phyloP scores from a whole-genome alignment of 1,139 yeast genomes.

The Wickerhamiella pararugosa region DNA sequence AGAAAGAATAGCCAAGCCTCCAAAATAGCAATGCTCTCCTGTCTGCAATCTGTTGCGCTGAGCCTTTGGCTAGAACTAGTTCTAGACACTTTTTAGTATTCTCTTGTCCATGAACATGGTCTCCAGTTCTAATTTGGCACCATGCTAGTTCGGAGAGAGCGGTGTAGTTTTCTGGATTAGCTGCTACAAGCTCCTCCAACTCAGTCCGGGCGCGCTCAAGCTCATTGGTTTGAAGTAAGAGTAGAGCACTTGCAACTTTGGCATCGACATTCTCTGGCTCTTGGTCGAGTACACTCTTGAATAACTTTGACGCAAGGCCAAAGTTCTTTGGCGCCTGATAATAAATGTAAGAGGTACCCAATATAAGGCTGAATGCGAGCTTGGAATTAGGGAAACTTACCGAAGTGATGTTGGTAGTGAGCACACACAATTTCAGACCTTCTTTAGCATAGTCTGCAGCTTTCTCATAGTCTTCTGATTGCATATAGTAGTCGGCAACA shows the following conservation, averaged over 20 bases:
- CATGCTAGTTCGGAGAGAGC: conserved; percentile 65
- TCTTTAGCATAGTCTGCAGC: conserved; percentile 46
- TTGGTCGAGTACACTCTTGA: conserved; percentile 41
- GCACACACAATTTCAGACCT: conserved; percentile 40
- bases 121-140: conserved; percentile 46
- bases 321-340: conserved; percentile 85
- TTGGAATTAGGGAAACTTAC: conserved; percentile 36
- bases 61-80: conserved; percentile 28
- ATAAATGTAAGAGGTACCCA: conserved; percentile 69
- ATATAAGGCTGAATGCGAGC: conserved; percentile 44
- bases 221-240: conserved; percentile 51
- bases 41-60: conserved; percentile 39
- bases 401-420: conserved; percentile 34
- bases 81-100: conserved; percentile 34
- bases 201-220: conserved; percentile 38
- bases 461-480: conserved; percentile 46
- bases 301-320: conserved; percentile 55
- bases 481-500: conserved; percentile 43
- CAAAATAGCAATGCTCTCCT: conserved; percentile 47
- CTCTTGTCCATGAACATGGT: conserved; percentile 39
- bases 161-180: conserved; percentile 39
- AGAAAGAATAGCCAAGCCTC: conserved; percentile 54
- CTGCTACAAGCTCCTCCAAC: conserved; percentile 36
- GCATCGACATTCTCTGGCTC: conserved; percentile 46
- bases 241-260: conserved; percentile 66